phyloP scores from a whole-genome alignment of 192 early-diverging fungal genomes.

The Podila horticola region DNA sequence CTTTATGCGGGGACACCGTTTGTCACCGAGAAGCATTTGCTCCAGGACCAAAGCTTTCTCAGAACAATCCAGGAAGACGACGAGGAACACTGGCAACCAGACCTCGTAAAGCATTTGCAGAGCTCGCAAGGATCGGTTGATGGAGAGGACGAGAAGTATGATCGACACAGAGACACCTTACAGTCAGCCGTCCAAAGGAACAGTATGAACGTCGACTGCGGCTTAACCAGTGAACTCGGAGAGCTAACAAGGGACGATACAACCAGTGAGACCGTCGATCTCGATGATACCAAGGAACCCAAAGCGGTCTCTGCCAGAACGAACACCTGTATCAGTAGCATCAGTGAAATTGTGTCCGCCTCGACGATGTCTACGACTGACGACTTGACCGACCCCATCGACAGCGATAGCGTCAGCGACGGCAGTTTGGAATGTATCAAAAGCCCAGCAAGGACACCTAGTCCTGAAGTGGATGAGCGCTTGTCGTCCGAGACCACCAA shows the following conservation, averaged over 20 bases:
- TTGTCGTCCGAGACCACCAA: not conserved
- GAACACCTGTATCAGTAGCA: not conserved
- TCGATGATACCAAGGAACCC: not conserved
- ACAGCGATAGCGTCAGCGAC: not conserved
- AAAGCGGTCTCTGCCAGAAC: not conserved
- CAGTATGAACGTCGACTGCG: too few relatives aligned
- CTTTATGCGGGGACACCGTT: not conserved
- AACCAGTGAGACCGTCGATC: not conserved
- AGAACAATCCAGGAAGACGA: not conserved
- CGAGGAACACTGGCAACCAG: not conserved
- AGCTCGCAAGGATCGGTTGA: conserved; percentile 31
- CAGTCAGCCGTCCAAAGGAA: too few relatives aligned
- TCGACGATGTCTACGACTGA: not conserved
- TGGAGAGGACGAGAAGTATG: conserved; percentile 10
- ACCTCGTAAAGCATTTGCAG: conserved; percentile 3
- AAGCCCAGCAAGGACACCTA: too few relatives aligned
- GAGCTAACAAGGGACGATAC: not conserved
- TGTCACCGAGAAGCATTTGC: not conserved
- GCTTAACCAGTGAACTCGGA: not conserved
- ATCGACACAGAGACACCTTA: not conserved
- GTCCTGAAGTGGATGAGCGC: too few relatives aligned
- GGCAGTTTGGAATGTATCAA: too few relatives aligned
- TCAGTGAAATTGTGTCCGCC: not conserved
- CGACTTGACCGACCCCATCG: not conserved
- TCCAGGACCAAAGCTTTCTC: not conserved